phyloP scores from a whole-genome alignment of 1,284 basidiomycete species.

The Malassezia caprae region DNA sequence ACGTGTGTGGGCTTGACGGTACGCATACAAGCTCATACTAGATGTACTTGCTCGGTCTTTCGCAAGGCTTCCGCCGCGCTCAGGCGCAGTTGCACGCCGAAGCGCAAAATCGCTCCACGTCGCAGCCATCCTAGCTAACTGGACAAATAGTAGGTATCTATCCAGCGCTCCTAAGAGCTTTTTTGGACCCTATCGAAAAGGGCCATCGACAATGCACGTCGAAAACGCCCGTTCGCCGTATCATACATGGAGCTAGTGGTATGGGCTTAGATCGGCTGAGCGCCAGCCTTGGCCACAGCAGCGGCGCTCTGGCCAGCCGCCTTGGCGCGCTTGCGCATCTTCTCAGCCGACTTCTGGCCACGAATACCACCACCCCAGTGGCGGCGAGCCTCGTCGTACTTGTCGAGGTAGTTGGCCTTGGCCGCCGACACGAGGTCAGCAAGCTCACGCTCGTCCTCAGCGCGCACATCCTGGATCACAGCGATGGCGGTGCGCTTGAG shows the following conservation, averaged over 20 bases:
- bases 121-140: background rate
- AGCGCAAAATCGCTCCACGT: too few species aligned
- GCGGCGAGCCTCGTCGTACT: conserved; percentile 80
- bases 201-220: background rate
- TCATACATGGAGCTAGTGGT: background rate
- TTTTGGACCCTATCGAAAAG: background rate
- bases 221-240: background rate
- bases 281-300: background rate
- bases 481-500: conserved; percentile 94
- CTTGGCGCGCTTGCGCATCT: conserved; percentile 89
- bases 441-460: conserved; percentile 86
- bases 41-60: conserved; percentile 10
- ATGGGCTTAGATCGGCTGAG: background rate
- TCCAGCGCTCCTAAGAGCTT: background rate
- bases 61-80: conserved; percentile 12
- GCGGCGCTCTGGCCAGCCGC: conserved; percentile 56
- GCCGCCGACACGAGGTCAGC: conserved; percentile 82
- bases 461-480: conserved; percentile 82
- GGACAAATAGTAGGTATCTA: background rate
- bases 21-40: background rate
- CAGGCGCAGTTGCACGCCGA: background rate
- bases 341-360: conserved; percentile 82
- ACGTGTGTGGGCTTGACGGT: conserved; percentile 12
- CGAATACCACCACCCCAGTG: conserved; percentile 94
- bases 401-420: conserved; percentile 92